Conservation (phyloP, 768 basidiomycete genomes). For the Boletus bicolor region DNA sequence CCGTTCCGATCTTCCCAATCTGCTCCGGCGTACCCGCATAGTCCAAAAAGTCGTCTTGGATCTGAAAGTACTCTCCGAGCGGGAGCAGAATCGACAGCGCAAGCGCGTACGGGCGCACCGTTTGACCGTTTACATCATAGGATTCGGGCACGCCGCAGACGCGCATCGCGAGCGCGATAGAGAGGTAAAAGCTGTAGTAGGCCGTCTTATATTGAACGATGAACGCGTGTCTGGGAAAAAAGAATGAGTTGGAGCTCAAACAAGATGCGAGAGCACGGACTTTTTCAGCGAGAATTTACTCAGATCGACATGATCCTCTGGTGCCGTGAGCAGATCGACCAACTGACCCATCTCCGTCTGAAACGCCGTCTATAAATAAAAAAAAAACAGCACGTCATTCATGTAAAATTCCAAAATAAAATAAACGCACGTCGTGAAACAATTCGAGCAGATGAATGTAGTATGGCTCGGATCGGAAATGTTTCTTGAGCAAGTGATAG, state of each 20-base stretch:
- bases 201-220: slow-evolving; percentile 98
- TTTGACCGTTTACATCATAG: slow-evolving; percentile 40
- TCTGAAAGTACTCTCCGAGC: slow-evolving; percentile 97
- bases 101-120: slow-evolving; percentile 60
- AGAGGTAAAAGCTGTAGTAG: slow-evolving; percentile 97
- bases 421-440: slow-evolving; percentile 70
- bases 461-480: slow-evolving; percentile 77
- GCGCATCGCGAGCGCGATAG: slow-evolving; percentile 92
- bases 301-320: slow-evolving; percentile 86
- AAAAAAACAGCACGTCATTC: neutral
- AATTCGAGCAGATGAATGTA: slow-evolving; percentile 90
- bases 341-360: slow-evolving; percentile 97
- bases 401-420: neutral
- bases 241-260: too few species aligned
- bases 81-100: slow-evolving; percentile 83
- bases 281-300: slow-evolving; percentile 83
- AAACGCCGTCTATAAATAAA: slow-evolving; percentile 51
- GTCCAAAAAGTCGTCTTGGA: slow-evolving; percentile 97
- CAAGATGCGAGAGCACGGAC: neutral
- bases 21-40: slow-evolving; percentile 86
- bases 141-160: slow-evolving; percentile 60
- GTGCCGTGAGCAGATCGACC: slow-evolving; percentile 93
- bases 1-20: slow-evolving; percentile 96
- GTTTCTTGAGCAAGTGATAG: slow-evolving; percentile 82
- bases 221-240: slow-evolving; percentile 65